phyloP scores from a whole-genome alignment of 495 filamentous ascomycete species.

The Penicillium samsonianum region DNA sequence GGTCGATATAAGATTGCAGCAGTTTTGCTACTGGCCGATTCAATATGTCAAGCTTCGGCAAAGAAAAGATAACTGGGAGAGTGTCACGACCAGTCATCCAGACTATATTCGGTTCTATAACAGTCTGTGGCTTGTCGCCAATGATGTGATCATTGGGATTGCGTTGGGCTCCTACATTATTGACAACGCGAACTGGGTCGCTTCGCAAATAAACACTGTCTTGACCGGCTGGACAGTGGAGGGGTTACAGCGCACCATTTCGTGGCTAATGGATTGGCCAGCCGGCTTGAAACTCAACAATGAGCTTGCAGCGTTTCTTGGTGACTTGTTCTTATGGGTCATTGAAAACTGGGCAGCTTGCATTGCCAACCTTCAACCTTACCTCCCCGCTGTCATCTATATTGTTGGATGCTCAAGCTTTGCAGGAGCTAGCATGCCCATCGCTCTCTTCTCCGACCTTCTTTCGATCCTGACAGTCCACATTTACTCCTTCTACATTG shows the following conservation, averaged over 20 bases:
- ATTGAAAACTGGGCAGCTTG: constrained; percentile 96
- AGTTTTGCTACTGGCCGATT: constrained; percentile 99
- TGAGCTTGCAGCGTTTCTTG: constrained; percentile 89
- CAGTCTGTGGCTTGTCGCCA: constrained; percentile 96
- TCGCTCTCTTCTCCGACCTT: constrained; percentile 92
- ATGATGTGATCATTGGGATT: constrained; percentile 98
- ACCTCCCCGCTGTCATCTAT: constrained; percentile 83
- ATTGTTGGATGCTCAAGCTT: constrained; percentile 95
- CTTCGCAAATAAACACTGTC: constrained; percentile 74
- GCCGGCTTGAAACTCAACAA: constrained; percentile 97
- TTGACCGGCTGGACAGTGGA: constrained; percentile 84
- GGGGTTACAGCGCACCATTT: constrained; percentile 84
- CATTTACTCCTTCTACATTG: constrained; percentile 97
- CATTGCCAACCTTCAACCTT: constrained; percentile 72
- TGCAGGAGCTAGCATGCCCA: constrained; percentile 94
- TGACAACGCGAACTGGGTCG: constrained; percentile 86
- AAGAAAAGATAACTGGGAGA: constrained; percentile 91
- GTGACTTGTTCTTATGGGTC: constrained; percentile 95
- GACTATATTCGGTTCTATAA: constrained; percentile 99
- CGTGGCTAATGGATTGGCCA: constrained; percentile 96
- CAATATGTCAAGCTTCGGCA: constrained; percentile 90
- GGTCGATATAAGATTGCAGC: constrained; percentile 94
- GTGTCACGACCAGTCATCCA: constrained; percentile 90
- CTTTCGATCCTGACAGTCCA: constrained; percentile 90
- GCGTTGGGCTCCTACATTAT: constrained; percentile 96